Percentiles rank a stretch among this genome's conserved stretches.
Conservation (phyloP, 306 rosid genomes). For the Rubus idaeus region DNA sequence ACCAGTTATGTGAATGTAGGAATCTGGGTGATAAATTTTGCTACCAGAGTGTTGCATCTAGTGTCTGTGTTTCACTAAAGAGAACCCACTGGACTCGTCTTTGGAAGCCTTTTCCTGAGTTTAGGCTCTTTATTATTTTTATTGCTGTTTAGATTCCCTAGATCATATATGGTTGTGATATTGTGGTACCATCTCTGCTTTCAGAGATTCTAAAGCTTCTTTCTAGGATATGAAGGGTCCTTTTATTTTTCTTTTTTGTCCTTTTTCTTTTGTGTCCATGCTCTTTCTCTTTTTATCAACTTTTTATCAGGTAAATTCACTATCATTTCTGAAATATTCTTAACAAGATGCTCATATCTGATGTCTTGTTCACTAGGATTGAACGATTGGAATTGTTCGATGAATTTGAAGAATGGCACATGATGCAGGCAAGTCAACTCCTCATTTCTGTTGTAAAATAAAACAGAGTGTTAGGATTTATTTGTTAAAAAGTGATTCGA, state of each 20-base stretch:
- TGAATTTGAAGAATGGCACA: constrained; percentile 98
- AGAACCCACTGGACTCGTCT: constrained; percentile 13
- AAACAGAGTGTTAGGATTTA: constrained; percentile 15
- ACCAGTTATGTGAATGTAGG: not conserved
- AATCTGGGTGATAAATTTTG: not conserved
- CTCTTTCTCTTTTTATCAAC: constrained; percentile 19
- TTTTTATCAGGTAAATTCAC: constrained; percentile 29
- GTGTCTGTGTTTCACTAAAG: not conserved
- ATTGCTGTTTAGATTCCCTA: constrained; percentile 7
- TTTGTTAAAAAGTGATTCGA: constrained; percentile 17
- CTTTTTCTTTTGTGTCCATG: constrained; percentile 18
- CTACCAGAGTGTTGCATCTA: constrained; percentile 2
- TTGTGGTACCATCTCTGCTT: constrained; percentile 31
- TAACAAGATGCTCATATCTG: constrained; percentile 37
- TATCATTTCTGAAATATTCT: constrained; percentile 24
- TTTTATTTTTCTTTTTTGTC: not conserved
- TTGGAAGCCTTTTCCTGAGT: constrained; percentile 18
- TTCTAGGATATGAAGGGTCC: constrained; percentile 19
- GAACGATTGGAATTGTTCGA: constrained; percentile 93
- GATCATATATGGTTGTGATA: constrained; percentile 6
- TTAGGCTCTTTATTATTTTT: not conserved
- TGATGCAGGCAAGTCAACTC: constrained; percentile 83
- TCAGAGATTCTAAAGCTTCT: constrained; percentile 30
- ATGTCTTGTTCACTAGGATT: constrained; percentile 53
- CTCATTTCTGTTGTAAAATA: constrained; percentile 23